Base-by-base conservation (phyloP, 345 rosid species). In the Euphorbia pulcherrima region DNA sequence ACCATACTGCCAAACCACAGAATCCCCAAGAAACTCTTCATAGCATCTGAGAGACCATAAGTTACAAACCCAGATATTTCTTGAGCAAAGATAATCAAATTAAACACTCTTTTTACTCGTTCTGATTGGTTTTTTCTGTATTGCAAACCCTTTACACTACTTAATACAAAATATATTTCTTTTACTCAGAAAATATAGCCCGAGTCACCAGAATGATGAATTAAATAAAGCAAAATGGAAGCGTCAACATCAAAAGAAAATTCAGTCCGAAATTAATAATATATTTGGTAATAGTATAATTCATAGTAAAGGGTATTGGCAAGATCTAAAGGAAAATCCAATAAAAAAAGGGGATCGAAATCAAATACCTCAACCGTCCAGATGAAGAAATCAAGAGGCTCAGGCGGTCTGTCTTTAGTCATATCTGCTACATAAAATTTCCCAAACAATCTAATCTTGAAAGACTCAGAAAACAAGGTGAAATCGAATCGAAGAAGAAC, bases 381-480 rank as follows among this genome's bases (percentile, higher is more conserved):
- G 77, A 93, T 90, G 87, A 93, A 93, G 96, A 93, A 93, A 93
- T 93, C 98, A 58, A 93, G 97, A 28, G 97, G 98, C 87, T 93
- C 98, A 0, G 98, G 97, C 0, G 85, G 87, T 64, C 73, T 81
- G 40, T 79, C 92, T 83, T 84, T 89, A 83, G 78, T 90, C 97
- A 93, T 93, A 58, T 62, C 69, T 62, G 17, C 3, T 53, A 29
- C 28, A 63, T 29, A 48, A 60, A 65, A 23, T 18, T 12, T 20
- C 30, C 33, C 47, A 67, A 47, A 21, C 37, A 26, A 72, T 57
- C 68, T 27, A 54, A 54, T 29, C 57, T 53, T 53, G 30, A 18
- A 48, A 46, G 8, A 44, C 28, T 33, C 54, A 2, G 33, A 6
- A 33, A 55, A 17, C 16, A 24, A 6, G 28, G 17, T 54, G 58